phyloP scores from a whole-genome alignment of 345 rosid species.

The Streptanthus diversifolius region DNA sequence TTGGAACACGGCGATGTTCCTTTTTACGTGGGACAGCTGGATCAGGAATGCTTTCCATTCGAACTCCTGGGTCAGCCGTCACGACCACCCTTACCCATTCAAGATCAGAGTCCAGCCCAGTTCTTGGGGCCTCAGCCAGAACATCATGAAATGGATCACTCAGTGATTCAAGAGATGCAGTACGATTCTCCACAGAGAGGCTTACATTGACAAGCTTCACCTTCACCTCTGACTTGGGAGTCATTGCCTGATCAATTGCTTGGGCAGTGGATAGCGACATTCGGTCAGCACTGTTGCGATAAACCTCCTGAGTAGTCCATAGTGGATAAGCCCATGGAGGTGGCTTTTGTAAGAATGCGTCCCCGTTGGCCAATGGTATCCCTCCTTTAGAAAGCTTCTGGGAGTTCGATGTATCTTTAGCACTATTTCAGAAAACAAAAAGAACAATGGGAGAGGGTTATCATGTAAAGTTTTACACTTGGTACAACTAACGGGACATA shows the following conservation, averaged over 20 bases:
- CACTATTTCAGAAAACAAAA: constrained; percentile 33
- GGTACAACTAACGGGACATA: neutral
- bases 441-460: constrained; percentile 16
- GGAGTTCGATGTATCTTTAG: constrained; percentile 62
- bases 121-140: constrained; percentile 28
- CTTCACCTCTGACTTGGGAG: constrained; percentile 70
- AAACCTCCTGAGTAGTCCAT: constrained; percentile 93
- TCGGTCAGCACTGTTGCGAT: constrained; percentile 95
- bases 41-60: constrained; percentile 70
- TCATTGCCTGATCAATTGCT: constrained; percentile 99
- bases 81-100: constrained; percentile 95
- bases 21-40: constrained; percentile 61
- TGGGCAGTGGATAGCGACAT: constrained; percentile 93
- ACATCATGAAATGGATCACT: constrained; percentile 35
- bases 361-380: constrained; percentile 96
- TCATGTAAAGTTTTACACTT: neutral
- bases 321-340: constrained; percentile 99
- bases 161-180: constrained; percentile 18
- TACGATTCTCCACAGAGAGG: constrained; percentile 57
- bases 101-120: constrained; percentile 45
- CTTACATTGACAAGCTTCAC: constrained; percentile 65
- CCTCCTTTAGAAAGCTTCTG: constrained; percentile 97
- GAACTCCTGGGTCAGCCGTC: constrained; percentile 71
- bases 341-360: constrained; percentile 90
- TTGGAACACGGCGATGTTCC: constrained; percentile 99